A percentile compares a stretch with the other conserved stretches of the same genome.
Conservation (phyloP, 192 early-diverging fungal species). For the Entophlyctis luteolus region DNA sequence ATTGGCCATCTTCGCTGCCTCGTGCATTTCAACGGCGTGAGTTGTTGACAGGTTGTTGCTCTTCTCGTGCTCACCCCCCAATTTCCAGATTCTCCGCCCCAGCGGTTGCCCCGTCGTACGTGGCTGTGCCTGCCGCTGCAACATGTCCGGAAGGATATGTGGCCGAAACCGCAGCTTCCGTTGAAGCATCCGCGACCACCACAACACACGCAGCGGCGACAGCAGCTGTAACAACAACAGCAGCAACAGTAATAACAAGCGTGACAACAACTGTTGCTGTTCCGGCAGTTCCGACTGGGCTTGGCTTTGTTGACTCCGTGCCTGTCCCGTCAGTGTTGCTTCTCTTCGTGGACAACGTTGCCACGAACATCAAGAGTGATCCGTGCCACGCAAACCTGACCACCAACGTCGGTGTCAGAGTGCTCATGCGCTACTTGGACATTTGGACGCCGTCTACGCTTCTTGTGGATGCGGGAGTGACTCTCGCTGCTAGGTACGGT, state of each 20-base stretch:
- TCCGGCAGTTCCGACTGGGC: conserved; percentile 8
- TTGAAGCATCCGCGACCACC: no score
- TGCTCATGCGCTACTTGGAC: conserved; percentile 15
- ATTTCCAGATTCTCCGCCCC: no score
- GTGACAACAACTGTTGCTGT: background rate
- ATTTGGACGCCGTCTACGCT: conserved; percentile 23
- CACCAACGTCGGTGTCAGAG: conserved; percentile 31
- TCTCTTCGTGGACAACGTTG: conserved; percentile 18
- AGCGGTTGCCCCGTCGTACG: no score
- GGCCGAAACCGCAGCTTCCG: no score
- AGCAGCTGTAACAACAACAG: background rate
- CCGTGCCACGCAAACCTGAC: conserved; percentile 22
- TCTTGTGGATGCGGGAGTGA: conserved; percentile 27
- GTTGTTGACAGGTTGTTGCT: no score
- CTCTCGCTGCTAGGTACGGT: conserved; percentile 1
- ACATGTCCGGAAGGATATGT: no score
- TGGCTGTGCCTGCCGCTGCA: no score
- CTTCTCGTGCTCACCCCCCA: no score
- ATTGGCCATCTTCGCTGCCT: no score
- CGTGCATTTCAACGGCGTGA: no score
- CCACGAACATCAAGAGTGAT: conserved; percentile 23
- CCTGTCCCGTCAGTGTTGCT: background rate
- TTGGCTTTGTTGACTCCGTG: conserved; percentile 16
- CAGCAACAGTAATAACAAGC: background rate
- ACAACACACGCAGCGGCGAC: background rate